Percentiles rank a stretch among this genome's conserved stretches.
phyloP scores from a whole-genome alignment of 306 rosid species.

The Cicer pinnatifidum region DNA sequence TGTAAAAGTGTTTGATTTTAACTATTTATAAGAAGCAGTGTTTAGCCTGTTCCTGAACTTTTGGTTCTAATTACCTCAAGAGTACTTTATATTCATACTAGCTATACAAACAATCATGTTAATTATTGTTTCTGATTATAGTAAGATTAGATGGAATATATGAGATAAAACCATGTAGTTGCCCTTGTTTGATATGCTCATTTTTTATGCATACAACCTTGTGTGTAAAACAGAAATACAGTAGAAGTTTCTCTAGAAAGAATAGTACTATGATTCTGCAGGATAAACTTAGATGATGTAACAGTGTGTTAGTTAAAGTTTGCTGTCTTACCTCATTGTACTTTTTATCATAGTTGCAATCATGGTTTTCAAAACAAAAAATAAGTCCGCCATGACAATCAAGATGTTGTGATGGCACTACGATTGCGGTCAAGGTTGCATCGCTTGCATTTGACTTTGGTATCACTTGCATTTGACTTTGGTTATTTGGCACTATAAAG shows the following conservation, averaged over 20 bases:
- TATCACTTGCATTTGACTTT: background rate
- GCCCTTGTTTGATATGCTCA: conserved; percentile 9
- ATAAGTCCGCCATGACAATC: background rate
- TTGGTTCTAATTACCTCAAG: conserved; percentile 4
- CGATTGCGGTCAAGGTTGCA: background rate
- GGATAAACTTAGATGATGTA: background rate
- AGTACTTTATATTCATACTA: background rate
- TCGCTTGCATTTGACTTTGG: background rate
- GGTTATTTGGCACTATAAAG: background rate
- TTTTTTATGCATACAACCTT: conserved; percentile 6
- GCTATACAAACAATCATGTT: too few relatives aligned
- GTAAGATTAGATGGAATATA: conserved; percentile 1
- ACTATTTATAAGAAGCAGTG: conserved; percentile 48
- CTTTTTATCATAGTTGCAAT: background rate
- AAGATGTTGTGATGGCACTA: background rate
- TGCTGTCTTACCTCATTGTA: background rate
- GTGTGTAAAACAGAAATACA: background rate
- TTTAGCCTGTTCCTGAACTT: conserved; percentile 32
- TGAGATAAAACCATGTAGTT: background rate
- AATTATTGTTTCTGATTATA: too few relatives aligned
- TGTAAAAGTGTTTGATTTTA: conserved; percentile 57
- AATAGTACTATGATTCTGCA: background rate
- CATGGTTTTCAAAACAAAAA: background rate
- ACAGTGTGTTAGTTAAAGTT: background rate
- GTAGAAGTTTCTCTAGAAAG: background rate